Evolutionary conservation across 257 asterid species (phyloP).

Genomic region (Solanum chmielewskii): DNA sequence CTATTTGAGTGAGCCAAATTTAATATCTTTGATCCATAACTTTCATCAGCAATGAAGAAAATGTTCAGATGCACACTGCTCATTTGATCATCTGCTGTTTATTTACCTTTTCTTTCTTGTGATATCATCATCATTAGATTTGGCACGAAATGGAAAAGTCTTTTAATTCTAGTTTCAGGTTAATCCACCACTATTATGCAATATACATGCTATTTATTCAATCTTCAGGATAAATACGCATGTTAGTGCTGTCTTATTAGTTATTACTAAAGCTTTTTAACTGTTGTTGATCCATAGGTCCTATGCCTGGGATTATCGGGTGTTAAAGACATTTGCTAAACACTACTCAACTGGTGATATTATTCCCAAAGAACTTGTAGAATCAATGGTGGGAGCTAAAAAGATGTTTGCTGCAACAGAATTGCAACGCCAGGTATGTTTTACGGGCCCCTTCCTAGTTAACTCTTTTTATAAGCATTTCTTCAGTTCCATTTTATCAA

Average conservation of each 20-base stretch:
- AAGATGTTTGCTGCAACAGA: conserved; percentile 89
- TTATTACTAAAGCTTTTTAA: background rate
- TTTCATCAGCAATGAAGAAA: background rate
- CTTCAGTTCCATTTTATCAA: background rate
- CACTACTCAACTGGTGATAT: conserved; percentile 77
- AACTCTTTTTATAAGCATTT: background rate
- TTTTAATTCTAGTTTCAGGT: background rate
- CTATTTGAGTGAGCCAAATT: conserved; percentile 74
- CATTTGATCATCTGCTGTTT: background rate
- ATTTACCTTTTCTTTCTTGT: background rate
- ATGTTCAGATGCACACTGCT: background rate
- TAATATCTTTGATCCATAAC: background rate
- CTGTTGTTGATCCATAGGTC: conserved; percentile 28
- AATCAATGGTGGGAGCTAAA: conserved; percentile 64
- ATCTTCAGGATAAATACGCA: background rate
- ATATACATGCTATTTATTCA: background rate
- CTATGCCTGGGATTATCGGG: conserved; percentile 86
- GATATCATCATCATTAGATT: background rate
- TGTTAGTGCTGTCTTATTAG: background rate
- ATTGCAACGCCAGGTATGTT: conserved; percentile 85
- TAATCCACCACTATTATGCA: background rate
- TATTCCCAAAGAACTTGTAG: conserved; percentile 75
- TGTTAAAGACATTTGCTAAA: conserved; percentile 65
- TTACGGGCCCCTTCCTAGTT: background rate
- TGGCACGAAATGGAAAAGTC: background rate